Conservation (phyloP, 305 asterid species). For the Fraxinus sp. region DNA sequence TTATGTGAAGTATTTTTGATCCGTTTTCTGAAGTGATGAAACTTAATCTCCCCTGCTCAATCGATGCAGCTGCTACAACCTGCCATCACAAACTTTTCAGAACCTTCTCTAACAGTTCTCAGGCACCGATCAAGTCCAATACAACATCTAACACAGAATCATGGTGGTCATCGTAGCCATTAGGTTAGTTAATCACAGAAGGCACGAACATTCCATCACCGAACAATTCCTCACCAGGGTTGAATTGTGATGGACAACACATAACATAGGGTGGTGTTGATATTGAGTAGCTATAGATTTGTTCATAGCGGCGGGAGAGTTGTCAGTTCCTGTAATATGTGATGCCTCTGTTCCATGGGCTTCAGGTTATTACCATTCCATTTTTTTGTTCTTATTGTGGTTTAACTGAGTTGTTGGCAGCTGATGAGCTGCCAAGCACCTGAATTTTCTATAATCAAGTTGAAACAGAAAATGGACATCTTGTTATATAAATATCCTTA, state of each 20-base stretch:
- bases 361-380: not conserved
- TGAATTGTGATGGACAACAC: not conserved
- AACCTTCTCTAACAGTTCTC: not conserved
- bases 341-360: not conserved
- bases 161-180: not conserved
- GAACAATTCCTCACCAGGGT: not conserved
- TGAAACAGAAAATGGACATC: not conserved
- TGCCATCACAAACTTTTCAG: not conserved
- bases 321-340: not conserved
- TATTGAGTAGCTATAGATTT: not conserved
- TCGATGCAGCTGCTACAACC: not conserved
- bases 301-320: not conserved
- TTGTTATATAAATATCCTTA: not conserved
- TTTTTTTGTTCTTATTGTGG: not conserved
- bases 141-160: not conserved
- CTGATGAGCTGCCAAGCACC: not conserved
- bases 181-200: not conserved
- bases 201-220: not conserved
- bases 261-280: not conserved
- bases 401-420: not conserved
- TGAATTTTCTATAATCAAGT: not conserved
- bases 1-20: not conserved
- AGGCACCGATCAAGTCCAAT: not conserved
- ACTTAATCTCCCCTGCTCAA: not conserved
- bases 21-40: not conserved